phyloP scores from a whole-genome alignment of 2,329 filamentous ascomycete genomes.

The Lasiodiplodia citricola region DNA sequence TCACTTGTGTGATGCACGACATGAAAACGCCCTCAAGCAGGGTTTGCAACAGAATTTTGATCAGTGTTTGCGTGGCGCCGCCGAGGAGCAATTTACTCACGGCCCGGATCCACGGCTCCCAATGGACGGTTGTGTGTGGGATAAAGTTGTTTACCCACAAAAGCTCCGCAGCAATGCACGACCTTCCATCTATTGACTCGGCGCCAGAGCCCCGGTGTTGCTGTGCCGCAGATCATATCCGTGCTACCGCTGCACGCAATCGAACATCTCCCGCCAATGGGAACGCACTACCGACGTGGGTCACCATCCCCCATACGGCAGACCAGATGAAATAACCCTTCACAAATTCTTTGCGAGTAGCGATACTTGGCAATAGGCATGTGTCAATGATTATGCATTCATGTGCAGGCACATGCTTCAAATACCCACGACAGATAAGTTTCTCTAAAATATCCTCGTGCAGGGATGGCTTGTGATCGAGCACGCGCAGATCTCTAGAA shows the following conservation, averaged over 20 bases:
- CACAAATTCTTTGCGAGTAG: too few relatives aligned
- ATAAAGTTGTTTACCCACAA: slow-evolving; percentile 11
- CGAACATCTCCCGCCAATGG: slow-evolving; percentile 2
- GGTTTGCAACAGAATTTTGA: background rate
- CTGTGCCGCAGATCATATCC: slow-evolving; percentile 21
- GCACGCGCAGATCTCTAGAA: background rate
- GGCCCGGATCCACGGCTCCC: slow-evolving; percentile 2
- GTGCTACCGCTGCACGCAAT: slow-evolving; percentile 7
- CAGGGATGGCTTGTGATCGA: background rate
- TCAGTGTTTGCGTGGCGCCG: background rate
- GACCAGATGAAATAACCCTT: too few relatives aligned
- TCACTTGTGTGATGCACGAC: background rate
- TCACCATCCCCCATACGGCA: too few relatives aligned
- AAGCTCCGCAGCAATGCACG: background rate
- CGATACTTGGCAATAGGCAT: too few relatives aligned
- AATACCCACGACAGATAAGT: background rate
- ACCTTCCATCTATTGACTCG: slow-evolving; percentile 6
- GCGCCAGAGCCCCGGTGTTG: background rate
- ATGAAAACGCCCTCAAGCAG: background rate
- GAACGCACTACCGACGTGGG: background rate
- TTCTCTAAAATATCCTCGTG: too few relatives aligned
- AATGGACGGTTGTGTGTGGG: background rate
- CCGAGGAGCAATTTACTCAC: background rate
- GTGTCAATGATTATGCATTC: too few relatives aligned
- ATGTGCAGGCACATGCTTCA: too few relatives aligned